Conservation (phyloP, 1,284 basidiomycete genomes). For the Microbotryum silenes-acaulis region DNA sequence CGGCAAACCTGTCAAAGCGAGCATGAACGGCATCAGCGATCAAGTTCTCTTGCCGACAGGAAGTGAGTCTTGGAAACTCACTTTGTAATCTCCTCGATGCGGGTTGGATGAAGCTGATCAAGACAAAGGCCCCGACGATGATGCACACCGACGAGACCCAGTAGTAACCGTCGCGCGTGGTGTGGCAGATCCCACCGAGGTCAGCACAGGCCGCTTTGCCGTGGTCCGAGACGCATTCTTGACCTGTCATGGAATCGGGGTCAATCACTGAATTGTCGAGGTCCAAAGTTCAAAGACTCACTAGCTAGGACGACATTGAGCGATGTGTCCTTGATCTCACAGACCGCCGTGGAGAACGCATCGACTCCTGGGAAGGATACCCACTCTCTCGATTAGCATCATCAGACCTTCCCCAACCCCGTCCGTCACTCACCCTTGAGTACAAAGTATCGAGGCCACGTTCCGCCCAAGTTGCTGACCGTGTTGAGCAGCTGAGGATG, state of each 20-base stretch:
- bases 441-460: slow-evolving; percentile 92
- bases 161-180: slow-evolving; percentile 87
- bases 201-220: slow-evolving; percentile 73
- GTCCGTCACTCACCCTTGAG: slow-evolving; percentile 56
- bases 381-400: too few species aligned
- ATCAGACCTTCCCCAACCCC: background rate
- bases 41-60: too few species aligned
- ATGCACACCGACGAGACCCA: slow-evolving; percentile 74
- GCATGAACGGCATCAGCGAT: background rate
- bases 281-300: slow-evolving; percentile 20
- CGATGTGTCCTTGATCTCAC: slow-evolving; percentile 55
- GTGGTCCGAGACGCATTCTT: slow-evolving; percentile 80
- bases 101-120: slow-evolving; percentile 73
- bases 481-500: slow-evolving; percentile 74
- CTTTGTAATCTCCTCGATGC: slow-evolving; percentile 77
- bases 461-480: slow-evolving; percentile 93
- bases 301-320: slow-evolving; percentile 35
- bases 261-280: background rate
- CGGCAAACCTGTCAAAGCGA: slow-evolving; percentile 17
- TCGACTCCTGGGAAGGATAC: slow-evolving; percentile 60
- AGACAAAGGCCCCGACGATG: slow-evolving; percentile 59
- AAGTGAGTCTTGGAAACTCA: slow-evolving; percentile 43
- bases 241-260: slow-evolving; percentile 44
- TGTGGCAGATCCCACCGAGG: slow-evolving; percentile 70
- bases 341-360: slow-evolving; percentile 71